These are phyloP conservation scores for Erodium chrysanthum DNA, from an alignment of 441 rosid genomes.

Conservation along the genomic window DNA sequence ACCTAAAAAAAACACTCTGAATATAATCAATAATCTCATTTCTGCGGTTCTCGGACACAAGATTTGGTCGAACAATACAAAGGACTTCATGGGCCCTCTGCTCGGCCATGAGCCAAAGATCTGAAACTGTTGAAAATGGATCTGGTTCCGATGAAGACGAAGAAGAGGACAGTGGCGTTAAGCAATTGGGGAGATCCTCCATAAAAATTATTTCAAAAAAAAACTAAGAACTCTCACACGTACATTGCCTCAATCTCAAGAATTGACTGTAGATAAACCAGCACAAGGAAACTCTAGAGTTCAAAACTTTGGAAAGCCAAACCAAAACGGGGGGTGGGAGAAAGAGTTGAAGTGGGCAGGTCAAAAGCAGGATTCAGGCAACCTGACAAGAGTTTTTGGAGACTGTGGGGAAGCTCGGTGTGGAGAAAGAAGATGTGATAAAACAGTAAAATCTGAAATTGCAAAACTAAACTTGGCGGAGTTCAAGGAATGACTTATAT, in stretches of 20 bases:
- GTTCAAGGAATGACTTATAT: conserved; percentile 11
- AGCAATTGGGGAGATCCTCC: conserved; percentile 46
- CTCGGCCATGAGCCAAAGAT: conserved; percentile 63
- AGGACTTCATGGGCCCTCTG: conserved; percentile 62
- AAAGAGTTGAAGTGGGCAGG: not conserved
- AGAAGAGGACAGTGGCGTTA: conserved; percentile 39
- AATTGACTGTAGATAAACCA: not conserved
- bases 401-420: not conserved
- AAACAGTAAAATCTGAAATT: conserved; percentile 11
- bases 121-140: conserved; percentile 37
- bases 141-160: conserved; percentile 19
- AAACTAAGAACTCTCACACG: conserved; percentile 20
- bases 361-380: not conserved
- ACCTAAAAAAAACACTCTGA: conserved; percentile 28
- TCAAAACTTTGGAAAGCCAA: not conserved
- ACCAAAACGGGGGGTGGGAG: not conserved
- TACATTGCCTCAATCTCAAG: conserved; percentile 21
- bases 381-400: conserved; percentile 11
- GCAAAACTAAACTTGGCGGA: conserved; percentile 15
- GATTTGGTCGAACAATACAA: conserved; percentile 45
- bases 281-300: not conserved
- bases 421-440: conserved; percentile 15
- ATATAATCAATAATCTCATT: conserved; percentile 43
- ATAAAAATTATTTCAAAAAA: conserved; percentile 25
- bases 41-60: conserved; percentile 50